Percentiles rank a stretch among this genome's conserved stretches.
Conservation (phyloP, 768 basidiomycete genomes). For the Naganishia antarctica region DNA sequence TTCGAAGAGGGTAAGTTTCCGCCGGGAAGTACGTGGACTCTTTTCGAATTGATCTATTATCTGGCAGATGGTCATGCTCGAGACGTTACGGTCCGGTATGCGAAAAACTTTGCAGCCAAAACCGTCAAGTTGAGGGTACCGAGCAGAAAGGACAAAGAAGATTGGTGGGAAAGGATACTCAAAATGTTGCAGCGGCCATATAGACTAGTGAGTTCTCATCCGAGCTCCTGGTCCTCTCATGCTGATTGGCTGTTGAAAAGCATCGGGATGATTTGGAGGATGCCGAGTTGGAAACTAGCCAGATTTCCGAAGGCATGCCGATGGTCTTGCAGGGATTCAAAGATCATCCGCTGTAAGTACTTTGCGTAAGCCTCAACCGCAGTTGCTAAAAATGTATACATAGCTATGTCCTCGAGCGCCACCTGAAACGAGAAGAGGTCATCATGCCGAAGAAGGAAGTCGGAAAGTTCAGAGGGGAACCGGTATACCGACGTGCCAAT, state of each 20-base stretch:
- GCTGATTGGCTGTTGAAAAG: conserved; percentile 52
- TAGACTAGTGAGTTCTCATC: conserved; percentile 61
- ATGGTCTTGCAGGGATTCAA: conserved; percentile 86
- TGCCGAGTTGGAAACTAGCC: conserved; percentile 70
- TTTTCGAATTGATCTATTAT: neutral
- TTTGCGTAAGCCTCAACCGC: too few species aligned
- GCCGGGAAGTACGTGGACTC: neutral
- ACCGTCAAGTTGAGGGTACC: conserved; percentile 51
- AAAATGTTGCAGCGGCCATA: conserved; percentile 66
- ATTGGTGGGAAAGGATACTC: conserved; percentile 81
- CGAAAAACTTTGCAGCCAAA: conserved; percentile 70
- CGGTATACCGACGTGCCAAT: conserved; percentile 78
- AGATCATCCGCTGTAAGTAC: conserved; percentile 77
- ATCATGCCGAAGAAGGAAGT: conserved; percentile 70
- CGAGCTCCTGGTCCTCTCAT: neutral
- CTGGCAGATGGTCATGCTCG: conserved; percentile 70
- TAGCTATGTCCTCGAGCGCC: conserved; percentile 77
- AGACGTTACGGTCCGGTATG: conserved; percentile 87
- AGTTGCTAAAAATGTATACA: neutral
- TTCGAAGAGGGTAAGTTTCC: conserved; percentile 66
- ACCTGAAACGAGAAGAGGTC: conserved; percentile 80
- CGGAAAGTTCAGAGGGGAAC: conserved; percentile 86
- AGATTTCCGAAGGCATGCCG: conserved; percentile 88
- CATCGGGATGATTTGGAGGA: conserved; percentile 90
- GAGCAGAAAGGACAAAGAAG: conserved; percentile 58